Conservation (phyloP, 2,329 filamentous ascomycete species). For the Penicillium verrucosum region DNA sequence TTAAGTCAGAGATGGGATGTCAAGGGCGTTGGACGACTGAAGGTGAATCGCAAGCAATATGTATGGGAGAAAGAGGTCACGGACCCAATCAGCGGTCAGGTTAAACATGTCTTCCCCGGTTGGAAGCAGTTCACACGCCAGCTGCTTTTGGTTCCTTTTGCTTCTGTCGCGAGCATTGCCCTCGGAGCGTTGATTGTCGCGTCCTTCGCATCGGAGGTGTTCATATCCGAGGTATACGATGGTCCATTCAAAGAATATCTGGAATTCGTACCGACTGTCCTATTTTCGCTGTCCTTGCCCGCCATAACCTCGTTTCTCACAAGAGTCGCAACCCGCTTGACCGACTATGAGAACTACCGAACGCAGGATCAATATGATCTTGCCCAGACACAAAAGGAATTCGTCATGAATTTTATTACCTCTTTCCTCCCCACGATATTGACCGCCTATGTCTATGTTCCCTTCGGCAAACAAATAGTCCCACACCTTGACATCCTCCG, state of each 20-base stretch:
- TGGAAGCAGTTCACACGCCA: conserved; percentile 73
- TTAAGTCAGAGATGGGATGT: conserved; percentile 86
- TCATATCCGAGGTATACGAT: conserved; percentile 89
- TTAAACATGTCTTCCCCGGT: conserved; percentile 70
- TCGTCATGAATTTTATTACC: conserved; percentile 94
- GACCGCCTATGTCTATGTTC: conserved; percentile 91
- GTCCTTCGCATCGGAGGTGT: conserved; percentile 91
- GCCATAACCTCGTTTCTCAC: conserved; percentile 74
- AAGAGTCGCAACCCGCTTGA: conserved; percentile 70
- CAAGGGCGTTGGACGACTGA: conserved; percentile 75
- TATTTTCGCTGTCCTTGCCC: conserved; percentile 79
- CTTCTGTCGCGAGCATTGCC: conserved; percentile 65
- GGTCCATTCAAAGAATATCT: conserved; percentile 83
- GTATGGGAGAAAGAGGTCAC: conserved; percentile 70
- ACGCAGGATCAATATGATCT: conserved; percentile 79
- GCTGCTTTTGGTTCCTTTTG: conserved; percentile 80
- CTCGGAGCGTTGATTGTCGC: conserved; percentile 79
- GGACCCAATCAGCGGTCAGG: conserved; percentile 80
- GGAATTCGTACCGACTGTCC: conserved; percentile 80
- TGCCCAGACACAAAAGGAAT: conserved; percentile 86
- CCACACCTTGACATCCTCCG: conserved; percentile 84
- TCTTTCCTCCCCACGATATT: conserved; percentile 90
- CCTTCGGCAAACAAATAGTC: conserved; percentile 78
- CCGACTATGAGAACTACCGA: conserved; percentile 85
- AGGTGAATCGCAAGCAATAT: conserved; percentile 74